phyloP scores from a whole-genome alignment of 345 rosid species.

The Syzygium aromaticum region DNA sequence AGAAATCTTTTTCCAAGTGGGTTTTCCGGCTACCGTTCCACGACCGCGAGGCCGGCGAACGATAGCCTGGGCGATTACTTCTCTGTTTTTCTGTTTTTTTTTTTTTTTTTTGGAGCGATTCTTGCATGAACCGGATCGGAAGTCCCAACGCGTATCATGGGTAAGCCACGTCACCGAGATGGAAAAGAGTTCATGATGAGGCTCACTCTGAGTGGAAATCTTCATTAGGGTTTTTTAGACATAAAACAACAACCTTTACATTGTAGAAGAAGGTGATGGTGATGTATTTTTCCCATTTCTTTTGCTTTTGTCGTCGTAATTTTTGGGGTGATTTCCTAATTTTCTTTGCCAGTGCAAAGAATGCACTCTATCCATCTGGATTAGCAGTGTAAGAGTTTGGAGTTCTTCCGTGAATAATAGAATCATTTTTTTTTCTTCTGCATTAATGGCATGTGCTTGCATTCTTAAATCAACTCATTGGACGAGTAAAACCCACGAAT shows the following conservation, averaged over 20 bases:
- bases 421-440: neutral
- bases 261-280: neutral
- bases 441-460: neutral
- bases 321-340: neutral
- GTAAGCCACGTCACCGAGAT: neutral
- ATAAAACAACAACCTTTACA: neutral
- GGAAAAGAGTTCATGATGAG: neutral
- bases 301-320: neutral
- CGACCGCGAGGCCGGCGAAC: slow-evolving; percentile 1
- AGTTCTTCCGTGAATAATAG: neutral
- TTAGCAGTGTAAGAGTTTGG: neutral
- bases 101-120: neutral
- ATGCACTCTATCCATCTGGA: neutral
- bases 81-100: neutral
- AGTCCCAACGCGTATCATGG: neutral
- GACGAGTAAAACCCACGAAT: neutral
- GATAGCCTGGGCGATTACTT: neutral
- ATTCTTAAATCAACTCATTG: neutral
- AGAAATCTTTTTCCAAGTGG: slow-evolving; percentile 1
- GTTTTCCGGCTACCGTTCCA: slow-evolving; percentile 10
- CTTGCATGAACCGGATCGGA: neutral
- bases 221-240: neutral
- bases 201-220: neutral
- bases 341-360: neutral
- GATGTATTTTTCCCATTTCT: neutral